Percentiles rank a stretch among this genome's conserved stretches.
Evolutionary conservation across 257 asterid genomes (phyloP).

Genomic region (Solanum acaule): DNA sequence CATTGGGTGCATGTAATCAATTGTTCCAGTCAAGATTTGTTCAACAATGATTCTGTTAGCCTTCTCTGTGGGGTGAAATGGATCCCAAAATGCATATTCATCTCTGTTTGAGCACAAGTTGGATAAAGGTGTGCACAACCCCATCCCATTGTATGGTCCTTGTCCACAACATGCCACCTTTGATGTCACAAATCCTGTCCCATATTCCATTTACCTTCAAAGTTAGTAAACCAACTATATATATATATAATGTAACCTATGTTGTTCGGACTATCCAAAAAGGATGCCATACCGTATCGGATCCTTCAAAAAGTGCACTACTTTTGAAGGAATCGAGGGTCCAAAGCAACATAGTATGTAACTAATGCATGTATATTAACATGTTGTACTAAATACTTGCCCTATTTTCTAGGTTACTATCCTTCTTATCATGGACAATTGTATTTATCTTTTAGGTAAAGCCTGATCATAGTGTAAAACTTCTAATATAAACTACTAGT

Average conservation of each 20-base stretch:
- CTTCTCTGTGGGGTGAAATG: constrained; percentile 76
- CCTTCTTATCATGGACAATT: neutral
- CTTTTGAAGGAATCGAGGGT: neutral
- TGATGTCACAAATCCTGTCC: constrained; percentile 57
- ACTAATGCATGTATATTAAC: neutral
- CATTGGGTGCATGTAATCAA: constrained; percentile 65
- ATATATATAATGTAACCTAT: neutral
- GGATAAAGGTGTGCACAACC: constrained; percentile 66
- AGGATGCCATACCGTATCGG: neutral
- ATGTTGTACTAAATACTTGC: neutral
- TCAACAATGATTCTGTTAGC: constrained; percentile 71
- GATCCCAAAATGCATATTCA: constrained; percentile 71
- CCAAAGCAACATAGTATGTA: too few species aligned
- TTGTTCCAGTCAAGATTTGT: constrained; percentile 43
- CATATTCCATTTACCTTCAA: neutral
- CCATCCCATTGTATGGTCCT: constrained; percentile 84
- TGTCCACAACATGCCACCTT: constrained; percentile 92
- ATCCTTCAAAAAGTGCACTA: neutral
- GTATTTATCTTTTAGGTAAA: neutral
- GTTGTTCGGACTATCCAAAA: neutral
- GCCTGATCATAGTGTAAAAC: neutral
- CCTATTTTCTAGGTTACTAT: neutral
- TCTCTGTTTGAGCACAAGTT: constrained; percentile 63
- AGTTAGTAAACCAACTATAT: neutral
- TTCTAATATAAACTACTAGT: neutral